These are phyloP conservation scores for Populus davidiana DNA, from an alignment of 345 rosid genomes.

Conservation along the genomic window DNA sequence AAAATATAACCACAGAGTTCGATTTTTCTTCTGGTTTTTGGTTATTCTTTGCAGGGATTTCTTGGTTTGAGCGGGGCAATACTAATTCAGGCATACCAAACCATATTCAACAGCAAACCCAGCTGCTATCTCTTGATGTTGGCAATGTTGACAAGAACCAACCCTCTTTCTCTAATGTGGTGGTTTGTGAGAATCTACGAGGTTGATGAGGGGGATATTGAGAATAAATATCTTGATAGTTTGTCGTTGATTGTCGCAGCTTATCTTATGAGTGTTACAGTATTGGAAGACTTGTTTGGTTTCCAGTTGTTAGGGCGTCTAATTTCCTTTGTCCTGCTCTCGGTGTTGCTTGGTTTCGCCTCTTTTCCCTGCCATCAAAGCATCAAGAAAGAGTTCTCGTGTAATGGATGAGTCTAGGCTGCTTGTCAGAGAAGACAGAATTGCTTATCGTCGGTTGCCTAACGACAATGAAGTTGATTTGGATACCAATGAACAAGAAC, in stretches of 20 bases:
- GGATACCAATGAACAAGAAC: conserved; percentile 8
- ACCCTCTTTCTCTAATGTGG: conserved; percentile 38
- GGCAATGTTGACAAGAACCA: conserved; percentile 35
- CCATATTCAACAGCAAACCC: conserved; percentile 35
- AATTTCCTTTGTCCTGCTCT: conserved; percentile 27
- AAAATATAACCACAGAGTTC: background rate
- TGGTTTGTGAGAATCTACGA: conserved; percentile 42
- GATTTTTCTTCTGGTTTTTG: background rate
- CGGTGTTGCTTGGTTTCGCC: conserved; percentile 42
- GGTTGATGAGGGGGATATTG: conserved; percentile 18
- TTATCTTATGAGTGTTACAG: conserved; percentile 42
- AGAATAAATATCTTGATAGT: conserved; percentile 42
- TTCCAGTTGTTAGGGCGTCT: conserved; percentile 20
- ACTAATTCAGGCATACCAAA: conserved; percentile 46
- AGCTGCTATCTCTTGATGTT: conserved; percentile 39
- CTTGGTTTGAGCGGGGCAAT: conserved; percentile 56
- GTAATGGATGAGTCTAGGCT: conserved; percentile 10
- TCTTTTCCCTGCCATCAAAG: conserved; percentile 32
- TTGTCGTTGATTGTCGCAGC: conserved; percentile 45
- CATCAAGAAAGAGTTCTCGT: conserved; percentile 7
- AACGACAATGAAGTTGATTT: conserved; percentile 4
- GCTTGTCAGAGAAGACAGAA: background rate
- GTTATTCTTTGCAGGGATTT: conserved; percentile 39
- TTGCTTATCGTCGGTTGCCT: conserved; percentile 16
- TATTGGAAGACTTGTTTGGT: conserved; percentile 34